phyloP scores from a whole-genome alignment of 2,329 filamentous ascomycete genomes.

The Dothiorella sarmentorum region DNA sequence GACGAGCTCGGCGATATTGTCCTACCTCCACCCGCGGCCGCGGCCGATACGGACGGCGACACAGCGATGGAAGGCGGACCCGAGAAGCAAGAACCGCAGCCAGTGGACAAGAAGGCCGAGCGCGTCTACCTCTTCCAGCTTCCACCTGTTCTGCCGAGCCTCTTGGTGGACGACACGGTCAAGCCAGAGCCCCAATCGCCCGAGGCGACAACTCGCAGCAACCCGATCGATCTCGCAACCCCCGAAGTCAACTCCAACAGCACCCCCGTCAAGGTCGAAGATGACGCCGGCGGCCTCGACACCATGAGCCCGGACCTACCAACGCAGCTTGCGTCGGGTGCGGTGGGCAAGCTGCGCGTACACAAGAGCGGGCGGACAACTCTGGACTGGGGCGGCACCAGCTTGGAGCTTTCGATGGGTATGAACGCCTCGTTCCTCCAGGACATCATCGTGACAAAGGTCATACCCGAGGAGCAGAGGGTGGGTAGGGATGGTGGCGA shows the following conservation, averaged over 20 bases:
- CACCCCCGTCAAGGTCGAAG: conserved; percentile 32
- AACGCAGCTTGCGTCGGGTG: conserved; percentile 48
- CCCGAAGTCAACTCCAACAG: not conserved
- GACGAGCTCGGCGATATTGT: conserved; percentile 46
- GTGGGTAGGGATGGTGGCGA: conserved; percentile 38
- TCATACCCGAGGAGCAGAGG: conserved; percentile 30
- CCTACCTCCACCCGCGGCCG: conserved; percentile 16
- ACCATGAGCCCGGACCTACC: conserved; percentile 23
- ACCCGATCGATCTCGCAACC: conserved; percentile 9
- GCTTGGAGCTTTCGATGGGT: conserved; percentile 56
- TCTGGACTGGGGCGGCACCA: conserved; percentile 61
- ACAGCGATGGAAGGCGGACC: conserved; percentile 35
- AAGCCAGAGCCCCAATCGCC: conserved; percentile 22
- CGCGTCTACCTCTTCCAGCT: conserved; percentile 63
- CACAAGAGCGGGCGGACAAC: conserved; percentile 60
- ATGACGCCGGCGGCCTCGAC: conserved; percentile 24
- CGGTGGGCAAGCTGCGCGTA: conserved; percentile 59
- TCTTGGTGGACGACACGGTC: conserved; percentile 39
- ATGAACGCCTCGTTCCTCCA: conserved; percentile 57
- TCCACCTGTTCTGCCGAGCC: conserved; percentile 59
- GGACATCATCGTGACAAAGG: conserved; percentile 50
- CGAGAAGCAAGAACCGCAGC: conserved; percentile 13
- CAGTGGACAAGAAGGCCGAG: conserved; percentile 46
- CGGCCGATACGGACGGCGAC: conserved; percentile 36
- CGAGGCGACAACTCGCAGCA: not conserved